phyloP scores from a whole-genome alignment of 2,329 filamentous ascomycete genomes.

The Aspergillus piperis region DNA sequence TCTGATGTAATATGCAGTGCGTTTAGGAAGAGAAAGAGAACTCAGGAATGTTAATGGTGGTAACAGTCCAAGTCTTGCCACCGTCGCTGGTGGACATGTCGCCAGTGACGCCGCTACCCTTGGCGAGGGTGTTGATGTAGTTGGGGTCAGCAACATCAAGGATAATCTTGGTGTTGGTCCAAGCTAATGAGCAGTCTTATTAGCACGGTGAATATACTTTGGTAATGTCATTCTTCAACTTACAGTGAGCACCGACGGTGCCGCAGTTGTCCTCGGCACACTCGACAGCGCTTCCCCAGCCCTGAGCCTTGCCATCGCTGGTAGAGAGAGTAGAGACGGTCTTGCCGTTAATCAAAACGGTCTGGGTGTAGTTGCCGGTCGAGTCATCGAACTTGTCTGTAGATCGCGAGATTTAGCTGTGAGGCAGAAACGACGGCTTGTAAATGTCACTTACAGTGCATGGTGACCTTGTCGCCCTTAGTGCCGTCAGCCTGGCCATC shows the following conservation, averaged over 20 bases:
- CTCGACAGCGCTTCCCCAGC: slow-evolving; percentile 49
- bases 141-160: slow-evolving; percentile 27
- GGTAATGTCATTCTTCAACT: not conserved
- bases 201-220: not conserved
- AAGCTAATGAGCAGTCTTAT: slow-evolving; percentile 25
- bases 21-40: slow-evolving; percentile 19
- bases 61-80: slow-evolving; percentile 49
- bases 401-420: not conserved
- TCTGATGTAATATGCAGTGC: too few species aligned
- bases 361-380: slow-evolving; percentile 49
- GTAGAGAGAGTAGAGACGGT: slow-evolving; percentile 50
- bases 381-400: slow-evolving; percentile 52
- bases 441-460: slow-evolving; percentile 36
- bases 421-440: too few species aligned
- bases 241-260: slow-evolving; percentile 43
- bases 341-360: slow-evolving; percentile 36
- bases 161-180: slow-evolving; percentile 47
- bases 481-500: slow-evolving; percentile 24
- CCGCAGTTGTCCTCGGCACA: slow-evolving; percentile 45
- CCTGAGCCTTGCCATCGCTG: slow-evolving; percentile 44
- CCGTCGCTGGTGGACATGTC: slow-evolving; percentile 44
- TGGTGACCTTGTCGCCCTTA: slow-evolving; percentile 40
- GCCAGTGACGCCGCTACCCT: slow-evolving; percentile 44
- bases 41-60: slow-evolving; percentile 39
- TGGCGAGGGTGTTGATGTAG: slow-evolving; percentile 43